Conservation (phyloP, 2,329 filamentous ascomycete genomes). For the Colletotrichum australisinense region DNA sequence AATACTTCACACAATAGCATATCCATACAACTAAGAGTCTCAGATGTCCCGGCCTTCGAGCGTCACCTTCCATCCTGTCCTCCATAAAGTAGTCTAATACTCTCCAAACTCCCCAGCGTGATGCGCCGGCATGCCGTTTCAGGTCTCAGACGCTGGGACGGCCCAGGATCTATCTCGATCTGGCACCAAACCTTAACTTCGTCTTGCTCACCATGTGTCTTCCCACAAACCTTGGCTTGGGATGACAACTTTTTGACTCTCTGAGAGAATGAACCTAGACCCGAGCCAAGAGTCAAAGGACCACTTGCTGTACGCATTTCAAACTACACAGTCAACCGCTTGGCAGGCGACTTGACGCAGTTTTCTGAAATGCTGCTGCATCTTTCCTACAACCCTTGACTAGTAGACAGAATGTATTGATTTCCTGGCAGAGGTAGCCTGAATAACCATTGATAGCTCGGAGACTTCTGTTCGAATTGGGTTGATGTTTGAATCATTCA, state of each 20-base stretch:
- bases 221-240: conserved; percentile 2
- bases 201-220: conserved; percentile 15
- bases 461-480: neutral
- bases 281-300: neutral
- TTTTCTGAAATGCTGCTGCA: neutral
- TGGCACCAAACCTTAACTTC: conserved; percentile 22
- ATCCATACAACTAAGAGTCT: neutral
- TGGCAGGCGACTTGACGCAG: no score
- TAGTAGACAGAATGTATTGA: no score
- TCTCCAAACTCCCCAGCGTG: neutral
- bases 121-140: conserved; percentile 21
- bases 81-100: neutral
- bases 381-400: neutral
- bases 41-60: neutral
- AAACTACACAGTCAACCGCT: neutral
- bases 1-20: neutral
- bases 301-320: neutral
- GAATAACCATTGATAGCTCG: neutral
- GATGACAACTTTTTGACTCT: conserved; percentile 22
- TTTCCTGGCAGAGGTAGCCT: neutral
- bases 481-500: neutral
- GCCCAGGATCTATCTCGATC: conserved; percentile 22
- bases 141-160: conserved; percentile 20
- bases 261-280: conserved; percentile 4
- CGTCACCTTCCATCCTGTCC: neutral